Percentiles rank a stretch among this genome's conserved stretches.
phyloP scores from a whole-genome alignment of 2,329 filamentous ascomycete genomes.

The Ambrosiella xylebori region DNA sequence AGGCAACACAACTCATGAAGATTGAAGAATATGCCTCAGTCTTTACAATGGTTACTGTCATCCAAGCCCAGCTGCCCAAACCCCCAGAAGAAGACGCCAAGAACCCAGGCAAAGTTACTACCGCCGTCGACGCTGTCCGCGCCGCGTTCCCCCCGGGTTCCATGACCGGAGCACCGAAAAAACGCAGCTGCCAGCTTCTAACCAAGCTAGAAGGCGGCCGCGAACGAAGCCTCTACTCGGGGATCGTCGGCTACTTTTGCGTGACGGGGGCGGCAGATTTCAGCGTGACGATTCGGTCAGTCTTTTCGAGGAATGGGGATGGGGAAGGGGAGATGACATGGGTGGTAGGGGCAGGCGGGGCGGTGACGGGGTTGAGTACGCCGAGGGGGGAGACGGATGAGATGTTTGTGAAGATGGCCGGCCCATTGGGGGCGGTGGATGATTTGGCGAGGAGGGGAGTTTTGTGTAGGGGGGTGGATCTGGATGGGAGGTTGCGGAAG shows the following conservation, averaged over 20 bases:
- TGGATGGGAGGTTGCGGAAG: neutral
- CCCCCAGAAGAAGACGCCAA: neutral
- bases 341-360: conserved; percentile 78
- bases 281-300: conserved; percentile 75
- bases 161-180: conserved; percentile 95
- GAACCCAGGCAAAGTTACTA: conserved; percentile 15
- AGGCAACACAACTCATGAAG: conserved; percentile 60
- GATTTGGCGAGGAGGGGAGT: neutral
- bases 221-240: conserved; percentile 65
- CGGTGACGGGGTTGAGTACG: conserved; percentile 71
- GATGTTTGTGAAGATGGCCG: conserved; percentile 62
- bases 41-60: conserved; percentile 78
- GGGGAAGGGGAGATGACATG: conserved; percentile 32
- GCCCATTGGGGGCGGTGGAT: conserved; percentile 34
- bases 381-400: conserved; percentile 71
- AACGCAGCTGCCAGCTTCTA: conserved; percentile 74
- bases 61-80: conserved; percentile 48
- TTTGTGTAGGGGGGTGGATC: neutral
- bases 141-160: conserved; percentile 71
- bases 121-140: conserved; percentile 60
- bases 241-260: conserved; percentile 80
- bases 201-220: conserved; percentile 43
- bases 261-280: conserved; percentile 74
- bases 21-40: conserved; percentile 86
- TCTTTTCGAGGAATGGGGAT: conserved; percentile 52